Percentiles rank a stretch among this genome's conserved stretches.
These are phyloP conservation scores for Samsoniella hepiali DNA, from an alignment of 2,329 filamentous ascomycete species.

Conservation along the genomic window DNA sequence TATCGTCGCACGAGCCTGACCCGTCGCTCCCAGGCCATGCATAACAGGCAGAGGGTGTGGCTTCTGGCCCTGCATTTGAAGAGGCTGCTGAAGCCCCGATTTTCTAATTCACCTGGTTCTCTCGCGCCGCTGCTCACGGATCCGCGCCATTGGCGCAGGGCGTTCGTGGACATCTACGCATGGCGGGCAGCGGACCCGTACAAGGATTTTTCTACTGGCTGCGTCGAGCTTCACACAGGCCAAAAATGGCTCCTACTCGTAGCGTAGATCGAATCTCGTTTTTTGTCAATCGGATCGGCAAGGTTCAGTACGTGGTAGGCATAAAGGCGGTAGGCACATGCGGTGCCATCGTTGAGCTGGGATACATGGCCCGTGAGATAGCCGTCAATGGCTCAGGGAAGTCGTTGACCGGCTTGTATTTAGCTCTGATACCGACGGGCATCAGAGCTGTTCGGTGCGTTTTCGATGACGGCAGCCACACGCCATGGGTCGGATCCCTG, in stretches of 20 bases:
- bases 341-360: constrained; percentile 4
- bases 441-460: neutral
- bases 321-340: constrained; percentile 1
- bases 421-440: neutral
- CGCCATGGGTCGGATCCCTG: neutral
- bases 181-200: neutral
- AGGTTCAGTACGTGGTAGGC: neutral
- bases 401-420: neutral
- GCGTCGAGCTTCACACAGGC: neutral
- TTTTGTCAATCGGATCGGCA: neutral
- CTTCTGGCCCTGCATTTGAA: neutral
- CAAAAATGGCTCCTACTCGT: neutral
- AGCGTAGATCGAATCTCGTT: neutral
- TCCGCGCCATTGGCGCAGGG: neutral
- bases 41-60: constrained; percentile 6
- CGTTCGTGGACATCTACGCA: neutral
- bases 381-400: neutral
- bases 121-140: neutral
- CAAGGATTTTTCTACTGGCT: neutral
- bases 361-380: neutral
- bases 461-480: neutral
- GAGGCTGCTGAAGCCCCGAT: neutral
- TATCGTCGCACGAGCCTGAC: neutral
- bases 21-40: neutral
- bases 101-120: neutral